Percentiles rank a stretch among this genome's conserved stretches.
Evolutionary conservation across 345 rosid genomes (phyloP).

Genomic region (Euphorbia pulcherrima): DNA sequence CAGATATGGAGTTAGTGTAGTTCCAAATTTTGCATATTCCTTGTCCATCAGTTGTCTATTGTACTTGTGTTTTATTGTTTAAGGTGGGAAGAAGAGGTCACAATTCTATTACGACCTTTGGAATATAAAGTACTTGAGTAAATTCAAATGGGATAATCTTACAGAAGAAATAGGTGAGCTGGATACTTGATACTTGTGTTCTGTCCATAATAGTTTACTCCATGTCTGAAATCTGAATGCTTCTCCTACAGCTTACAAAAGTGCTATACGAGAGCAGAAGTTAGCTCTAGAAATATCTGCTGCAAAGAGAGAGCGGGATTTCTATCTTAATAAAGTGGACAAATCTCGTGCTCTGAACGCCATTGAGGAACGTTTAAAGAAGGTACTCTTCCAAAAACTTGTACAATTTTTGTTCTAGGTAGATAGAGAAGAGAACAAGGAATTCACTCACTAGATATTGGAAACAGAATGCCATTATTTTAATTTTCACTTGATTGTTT

Average conservation of each 20-base stretch:
- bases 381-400: constrained; percentile 40
- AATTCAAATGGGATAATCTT: constrained; percentile 97
- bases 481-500: too few relatives aligned
- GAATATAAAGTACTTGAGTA: constrained; percentile 92
- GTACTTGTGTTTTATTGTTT: not conserved
- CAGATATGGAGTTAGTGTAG: not conserved
- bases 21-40: not conserved
- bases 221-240: constrained; percentile 23
- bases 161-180: constrained; percentile 72
- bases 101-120: constrained; percentile 72
- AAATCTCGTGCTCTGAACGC: constrained; percentile 58
- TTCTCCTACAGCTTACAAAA: constrained; percentile 64
- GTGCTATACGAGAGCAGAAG: constrained; percentile 74
- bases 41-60: not conserved
- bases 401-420: not conserved
- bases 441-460: not conserved
- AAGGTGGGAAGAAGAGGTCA: constrained; percentile 93
- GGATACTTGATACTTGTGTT: constrained; percentile 12
- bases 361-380: constrained; percentile 71
- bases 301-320: constrained; percentile 88
- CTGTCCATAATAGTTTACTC: not conserved
- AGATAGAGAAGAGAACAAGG: not conserved
- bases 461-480: not conserved
- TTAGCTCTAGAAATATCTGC: constrained; percentile 75
- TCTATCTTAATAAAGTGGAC: constrained; percentile 75